These are phyloP conservation scores for Leccinellum rugosiceps DNA, from an alignment of 768 basidiomycete species.

Conservation along the genomic window DNA sequence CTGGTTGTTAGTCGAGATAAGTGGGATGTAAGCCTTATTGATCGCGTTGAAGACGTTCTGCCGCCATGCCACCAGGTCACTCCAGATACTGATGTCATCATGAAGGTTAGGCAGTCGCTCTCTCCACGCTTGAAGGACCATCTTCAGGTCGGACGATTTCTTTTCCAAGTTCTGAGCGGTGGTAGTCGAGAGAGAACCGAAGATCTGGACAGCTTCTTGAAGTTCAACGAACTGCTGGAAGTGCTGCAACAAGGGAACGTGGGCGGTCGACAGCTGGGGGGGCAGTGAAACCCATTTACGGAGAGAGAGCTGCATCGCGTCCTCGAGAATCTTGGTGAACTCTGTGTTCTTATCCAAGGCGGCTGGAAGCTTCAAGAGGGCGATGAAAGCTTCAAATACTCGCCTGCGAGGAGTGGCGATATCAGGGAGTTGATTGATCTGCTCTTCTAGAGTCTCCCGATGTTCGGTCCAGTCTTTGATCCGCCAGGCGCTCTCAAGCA, in stretches of 20 bases:
- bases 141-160: constrained; percentile 92
- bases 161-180: constrained; percentile 88
- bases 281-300: constrained; percentile 96
- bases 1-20: constrained; percentile 63
- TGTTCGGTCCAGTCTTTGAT: constrained; percentile 88
- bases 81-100: constrained; percentile 99
- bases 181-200: constrained; percentile 83
- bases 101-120: constrained; percentile 93
- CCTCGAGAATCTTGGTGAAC: constrained; percentile 86
- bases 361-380: constrained; percentile 80
- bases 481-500: constrained; percentile 95
- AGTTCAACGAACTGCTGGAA: constrained; percentile 99
- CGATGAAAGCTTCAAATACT: constrained; percentile 95
- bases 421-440: constrained; percentile 76
- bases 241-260: constrained; percentile 91
- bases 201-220: constrained; percentile 93
- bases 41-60: constrained; percentile 98
- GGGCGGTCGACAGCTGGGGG: constrained; percentile 81
- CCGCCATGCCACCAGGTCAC: constrained; percentile 97
- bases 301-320: constrained; percentile 93
- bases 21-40: constrained; percentile 92
- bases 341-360: constrained; percentile 82
- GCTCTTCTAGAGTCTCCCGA: constrained; percentile 73
- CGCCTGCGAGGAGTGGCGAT: constrained; percentile 92
- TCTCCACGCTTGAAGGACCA: constrained; percentile 95